A percentile compares a stretch with the other conserved stretches of the same genome.
These are phyloP conservation scores for Termitomyces sp. DNA, from an alignment of 768 basidiomycete genomes.

Conservation along the genomic window DNA sequence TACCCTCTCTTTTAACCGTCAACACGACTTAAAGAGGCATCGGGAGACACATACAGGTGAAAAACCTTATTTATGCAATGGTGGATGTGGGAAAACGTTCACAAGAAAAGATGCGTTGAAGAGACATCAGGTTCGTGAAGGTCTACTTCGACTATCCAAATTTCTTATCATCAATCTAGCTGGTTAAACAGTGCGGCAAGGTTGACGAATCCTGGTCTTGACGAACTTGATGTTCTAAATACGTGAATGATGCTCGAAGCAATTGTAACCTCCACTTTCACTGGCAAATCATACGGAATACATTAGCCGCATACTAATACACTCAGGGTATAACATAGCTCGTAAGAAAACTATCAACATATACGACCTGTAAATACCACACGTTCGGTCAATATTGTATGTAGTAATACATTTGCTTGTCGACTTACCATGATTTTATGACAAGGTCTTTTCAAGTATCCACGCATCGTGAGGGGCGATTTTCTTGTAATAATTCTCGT, in stretches of 20 bases:
- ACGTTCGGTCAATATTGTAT: not conserved
- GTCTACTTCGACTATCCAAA: constrained; percentile 4
- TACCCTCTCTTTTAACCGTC: constrained; percentile 77
- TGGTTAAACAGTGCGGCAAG: constrained; percentile 76
- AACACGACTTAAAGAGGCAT: constrained; percentile 82
- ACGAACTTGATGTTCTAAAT: not conserved
- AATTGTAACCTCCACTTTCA: not conserved
- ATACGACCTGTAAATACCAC: constrained; percentile 1
- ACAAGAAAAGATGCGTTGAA: constrained; percentile 84
- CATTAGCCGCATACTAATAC: constrained; percentile 7
- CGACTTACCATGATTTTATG: constrained; percentile 13
- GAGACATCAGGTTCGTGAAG: constrained; percentile 65
- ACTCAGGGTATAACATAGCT: constrained; percentile 12
- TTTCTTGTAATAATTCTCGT: constrained; percentile 85
- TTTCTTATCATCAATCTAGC: constrained; percentile 30
- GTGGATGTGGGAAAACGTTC: constrained; percentile 82
- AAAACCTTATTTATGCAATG: constrained; percentile 80
- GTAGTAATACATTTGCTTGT: not conserved
- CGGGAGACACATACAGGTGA: constrained; percentile 82
- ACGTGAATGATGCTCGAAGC: not conserved
- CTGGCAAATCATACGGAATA: constrained; percentile 3
- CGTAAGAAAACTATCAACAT: constrained; percentile 4
- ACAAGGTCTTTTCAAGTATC: constrained; percentile 67
- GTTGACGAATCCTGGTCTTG: constrained; percentile 49
- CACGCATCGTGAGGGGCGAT: constrained; percentile 81